Evolutionary conservation across 345 rosid species (phyloP).

Genomic region (Eucalyptus pauciflora): DNA sequence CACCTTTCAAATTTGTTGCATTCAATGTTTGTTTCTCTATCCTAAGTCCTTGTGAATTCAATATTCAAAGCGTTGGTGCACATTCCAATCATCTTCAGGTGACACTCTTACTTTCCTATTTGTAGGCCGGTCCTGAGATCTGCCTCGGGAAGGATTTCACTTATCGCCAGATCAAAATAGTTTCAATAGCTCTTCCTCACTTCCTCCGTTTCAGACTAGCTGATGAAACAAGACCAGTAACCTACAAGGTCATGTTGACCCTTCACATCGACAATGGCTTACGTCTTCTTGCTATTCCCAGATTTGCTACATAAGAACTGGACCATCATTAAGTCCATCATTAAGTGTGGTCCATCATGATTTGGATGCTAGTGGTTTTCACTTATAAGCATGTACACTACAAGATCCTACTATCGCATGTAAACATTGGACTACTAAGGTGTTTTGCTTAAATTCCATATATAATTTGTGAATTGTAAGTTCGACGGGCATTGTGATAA

Average conservation of each 20-base stretch:
- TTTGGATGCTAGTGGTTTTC: neutral
- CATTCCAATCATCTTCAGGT: neutral
- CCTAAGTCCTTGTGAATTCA: neutral
- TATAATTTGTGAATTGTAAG: neutral
- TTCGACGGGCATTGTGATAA: neutral
- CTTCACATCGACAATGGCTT: too few relatives aligned
- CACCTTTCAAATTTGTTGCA: conserved; percentile 57
- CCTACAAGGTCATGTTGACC: too few relatives aligned
- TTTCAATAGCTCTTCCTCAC: too few relatives aligned
- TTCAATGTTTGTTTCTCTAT: conserved; percentile 31
- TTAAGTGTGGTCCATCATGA: too few relatives aligned
- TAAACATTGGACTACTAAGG: neutral
- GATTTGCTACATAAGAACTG: too few relatives aligned
- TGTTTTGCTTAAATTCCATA: neutral
- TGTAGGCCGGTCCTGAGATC: too few relatives aligned
- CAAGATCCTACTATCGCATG: neutral
- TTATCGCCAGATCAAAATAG: too few relatives aligned
- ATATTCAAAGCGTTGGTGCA: neutral
- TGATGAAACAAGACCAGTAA: too few relatives aligned
- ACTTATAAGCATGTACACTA: neutral
- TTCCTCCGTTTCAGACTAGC: too few relatives aligned
- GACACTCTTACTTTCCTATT: neutral
- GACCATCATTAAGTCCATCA: too few relatives aligned
- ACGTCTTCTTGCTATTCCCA: too few relatives aligned
- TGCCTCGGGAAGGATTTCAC: too few relatives aligned